Evolutionary conservation across 2,329 filamentous ascomycete genomes (phyloP), one percentile per base, ranked within the genome.

Genomic region (Exophiala alcalophila): DNA sequence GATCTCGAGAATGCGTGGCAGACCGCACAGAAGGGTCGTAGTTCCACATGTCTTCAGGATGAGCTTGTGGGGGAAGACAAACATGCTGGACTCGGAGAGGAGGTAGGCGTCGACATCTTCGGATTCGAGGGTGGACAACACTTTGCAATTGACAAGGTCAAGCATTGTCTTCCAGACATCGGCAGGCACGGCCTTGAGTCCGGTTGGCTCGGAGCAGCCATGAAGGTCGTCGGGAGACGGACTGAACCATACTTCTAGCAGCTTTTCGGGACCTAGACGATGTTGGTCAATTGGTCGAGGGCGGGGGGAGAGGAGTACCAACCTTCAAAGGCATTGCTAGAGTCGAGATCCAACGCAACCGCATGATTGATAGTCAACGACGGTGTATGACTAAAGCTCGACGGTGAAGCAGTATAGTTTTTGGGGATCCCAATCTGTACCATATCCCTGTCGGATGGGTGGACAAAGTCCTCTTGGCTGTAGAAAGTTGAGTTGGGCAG

Each of bases 71-170:
- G 90, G 89, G 67, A 95, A 98, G 58, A 98, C 88, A 64, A 98
- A 98, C 90, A 98, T 95, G 84, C 92, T 97, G 27, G 92, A 97
- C 71, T 98, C 92, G 52, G 92, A 98, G 42, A 98, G 77, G 5
- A 98, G 80, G 64, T 98, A 98, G 54, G 92, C 91, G 62, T 98
- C 92, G 58, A 97, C 85, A 62, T 91, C 83, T 52, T 95, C 89
- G 16, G 91, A 95, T 63, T 91, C 83, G 52, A 98, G 80, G 50
- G 95, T 84, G 3, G 92, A 98, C 42, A 98, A 76, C 41, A 98
- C 89, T 72, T 98, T 92, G 81, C 92, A 98, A 65, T 96, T 94
- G 69, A 98, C 92, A 61, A 96, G 77, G 64, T 98, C 92, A 47
- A 98, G 79, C 92, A 98, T 96, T 46, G 82, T 83, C 66, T 94